Evolutionary conservation across 345 rosid genomes (phyloP).

Genomic region (Pistacia vera): DNA sequence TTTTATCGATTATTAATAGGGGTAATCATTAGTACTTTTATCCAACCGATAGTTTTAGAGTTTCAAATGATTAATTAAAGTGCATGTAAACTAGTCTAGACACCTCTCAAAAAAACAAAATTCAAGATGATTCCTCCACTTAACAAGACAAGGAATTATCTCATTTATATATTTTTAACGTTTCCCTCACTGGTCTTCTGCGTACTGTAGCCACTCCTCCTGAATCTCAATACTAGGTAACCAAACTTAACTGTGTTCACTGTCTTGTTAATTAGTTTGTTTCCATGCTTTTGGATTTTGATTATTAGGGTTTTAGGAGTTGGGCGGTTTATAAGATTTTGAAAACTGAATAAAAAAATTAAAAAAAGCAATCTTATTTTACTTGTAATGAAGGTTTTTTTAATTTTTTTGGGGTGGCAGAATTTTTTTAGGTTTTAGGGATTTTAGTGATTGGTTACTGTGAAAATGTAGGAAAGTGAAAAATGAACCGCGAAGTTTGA

Average conservation of each 20-base stretch:
- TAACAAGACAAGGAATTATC: no score
- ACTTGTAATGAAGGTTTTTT: background rate
- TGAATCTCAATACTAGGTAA: conserved; percentile 76
- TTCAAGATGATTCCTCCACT: conserved; percentile 21
- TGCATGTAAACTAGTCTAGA: no score
- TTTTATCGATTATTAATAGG: no score
- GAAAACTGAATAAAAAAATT: background rate
- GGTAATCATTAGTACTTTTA: no score
- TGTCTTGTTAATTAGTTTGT: background rate
- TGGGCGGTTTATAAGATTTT: background rate
- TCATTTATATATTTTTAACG: conserved; percentile 15
- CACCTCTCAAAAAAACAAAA: no score
- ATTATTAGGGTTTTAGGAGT: conserved; percentile 12
- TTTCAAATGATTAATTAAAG: no score
- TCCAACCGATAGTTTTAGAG: no score
- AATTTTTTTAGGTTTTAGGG: background rate
- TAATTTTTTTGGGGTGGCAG: background rate
- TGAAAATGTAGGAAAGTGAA: background rate
- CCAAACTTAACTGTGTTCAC: background rate
- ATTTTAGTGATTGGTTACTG: background rate
- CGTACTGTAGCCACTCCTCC: conserved; percentile 48
- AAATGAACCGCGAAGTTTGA: background rate
- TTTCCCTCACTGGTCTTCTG: conserved; percentile 75
- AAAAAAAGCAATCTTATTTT: background rate
- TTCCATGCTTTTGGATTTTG: background rate